phyloP scores from a whole-genome alignment of 345 rosid genomes.

The Reutealis trisperma region DNA sequence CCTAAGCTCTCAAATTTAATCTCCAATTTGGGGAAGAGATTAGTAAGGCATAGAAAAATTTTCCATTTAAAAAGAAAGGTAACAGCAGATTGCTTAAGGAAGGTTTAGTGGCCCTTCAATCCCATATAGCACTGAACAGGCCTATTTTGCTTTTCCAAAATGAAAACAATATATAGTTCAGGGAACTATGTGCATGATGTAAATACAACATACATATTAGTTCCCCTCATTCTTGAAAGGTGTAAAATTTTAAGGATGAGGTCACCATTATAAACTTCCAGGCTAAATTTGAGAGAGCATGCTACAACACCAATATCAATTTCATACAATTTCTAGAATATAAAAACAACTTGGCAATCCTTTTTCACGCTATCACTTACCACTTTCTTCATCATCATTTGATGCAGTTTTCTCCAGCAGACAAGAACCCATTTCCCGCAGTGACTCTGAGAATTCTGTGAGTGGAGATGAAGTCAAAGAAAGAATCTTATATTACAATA shows the following conservation, averaged over 20 bases:
- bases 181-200: neutral
- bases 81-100: neutral
- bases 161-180: neutral
- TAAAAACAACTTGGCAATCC: conserved; percentile 9
- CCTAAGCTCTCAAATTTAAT: neutral
- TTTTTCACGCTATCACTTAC: conserved; percentile 38
- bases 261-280: neutral
- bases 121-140: conserved; percentile 6
- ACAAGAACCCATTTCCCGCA: conserved; percentile 92
- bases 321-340: neutral
- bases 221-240: conserved; percentile 5
- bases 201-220: neutral
- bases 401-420: conserved; percentile 73
- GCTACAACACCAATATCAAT: neutral
- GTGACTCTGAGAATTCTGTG: conserved; percentile 92
- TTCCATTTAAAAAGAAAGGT: neutral
- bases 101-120: neutral
- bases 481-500: neutral
- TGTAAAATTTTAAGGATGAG: neutral
- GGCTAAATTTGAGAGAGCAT: neutral
- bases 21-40: neutral
- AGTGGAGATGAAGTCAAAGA: conserved; percentile 20
- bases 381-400: conserved; percentile 68
- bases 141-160: neutral
- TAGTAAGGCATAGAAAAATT: neutral